Evolutionary conservation across 352 stramenopile genomes (phyloP).

Genomic region (Hyaloperonospora brassicae): DNA sequence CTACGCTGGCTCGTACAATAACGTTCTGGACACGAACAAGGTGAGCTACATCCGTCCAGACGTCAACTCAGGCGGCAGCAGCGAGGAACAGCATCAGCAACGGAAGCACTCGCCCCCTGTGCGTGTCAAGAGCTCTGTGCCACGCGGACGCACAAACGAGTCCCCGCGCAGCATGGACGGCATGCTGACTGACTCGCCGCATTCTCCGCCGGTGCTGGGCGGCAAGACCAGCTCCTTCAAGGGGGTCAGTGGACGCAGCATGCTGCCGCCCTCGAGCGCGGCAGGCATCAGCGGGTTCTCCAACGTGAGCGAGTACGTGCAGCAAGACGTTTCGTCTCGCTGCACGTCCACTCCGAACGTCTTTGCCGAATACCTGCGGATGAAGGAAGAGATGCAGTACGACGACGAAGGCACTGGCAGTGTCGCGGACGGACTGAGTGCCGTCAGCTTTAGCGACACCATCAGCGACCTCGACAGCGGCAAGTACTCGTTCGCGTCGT

Average conservation of each 20-base stretch:
- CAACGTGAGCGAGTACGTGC: constrained; percentile 39
- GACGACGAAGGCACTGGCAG: constrained; percentile 29
- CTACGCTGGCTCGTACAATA: constrained; percentile 41
- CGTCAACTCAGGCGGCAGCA: constrained; percentile 8
- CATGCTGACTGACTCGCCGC: constrained; percentile 46
- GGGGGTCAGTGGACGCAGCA: constrained; percentile 12
- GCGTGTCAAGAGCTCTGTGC: constrained; percentile 27
- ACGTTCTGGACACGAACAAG: constrained; percentile 48
- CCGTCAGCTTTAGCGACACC: constrained; percentile 35
- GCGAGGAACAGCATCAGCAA: constrained; percentile 11
- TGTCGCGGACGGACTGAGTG: constrained; percentile 24
- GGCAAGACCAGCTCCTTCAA: constrained; percentile 26
- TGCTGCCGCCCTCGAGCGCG: constrained; percentile 11
- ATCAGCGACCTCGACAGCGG: constrained; percentile 56
- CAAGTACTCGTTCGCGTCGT: constrained; percentile 53
- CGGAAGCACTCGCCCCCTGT: constrained; percentile 29
- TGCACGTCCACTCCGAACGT: constrained; percentile 53
- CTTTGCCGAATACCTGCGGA: constrained; percentile 65
- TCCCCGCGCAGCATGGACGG: constrained; percentile 40
- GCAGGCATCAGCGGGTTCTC: constrained; percentile 36
- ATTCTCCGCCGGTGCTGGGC: constrained; percentile 40
- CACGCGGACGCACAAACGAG: constrained; percentile 33
- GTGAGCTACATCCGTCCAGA: constrained; percentile 20
- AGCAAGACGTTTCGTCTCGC: constrained; percentile 42
- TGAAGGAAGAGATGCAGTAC: constrained; percentile 73